Conservation (phyloP, 495 filamentous ascomycete species). For the Aspergillus steynii region DNA sequence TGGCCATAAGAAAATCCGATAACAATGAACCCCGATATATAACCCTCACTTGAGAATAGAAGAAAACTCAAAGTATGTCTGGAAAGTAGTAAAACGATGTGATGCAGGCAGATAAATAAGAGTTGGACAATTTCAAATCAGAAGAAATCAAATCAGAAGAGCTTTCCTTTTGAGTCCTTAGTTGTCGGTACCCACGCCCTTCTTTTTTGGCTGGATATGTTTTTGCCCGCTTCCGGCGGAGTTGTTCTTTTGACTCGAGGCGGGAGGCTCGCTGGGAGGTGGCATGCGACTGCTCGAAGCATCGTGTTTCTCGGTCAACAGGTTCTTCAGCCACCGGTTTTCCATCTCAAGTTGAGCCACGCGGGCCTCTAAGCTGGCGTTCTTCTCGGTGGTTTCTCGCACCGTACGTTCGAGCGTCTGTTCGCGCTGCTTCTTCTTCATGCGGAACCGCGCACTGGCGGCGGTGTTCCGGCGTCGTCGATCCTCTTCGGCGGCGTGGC, state of each 20-base stretch:
- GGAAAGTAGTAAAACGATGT: background rate
- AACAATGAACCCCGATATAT: slow-evolving; percentile 1
- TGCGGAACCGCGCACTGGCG: slow-evolving; percentile 88
- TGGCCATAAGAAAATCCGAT: slow-evolving; percentile 7
- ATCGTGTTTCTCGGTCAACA: slow-evolving; percentile 89
- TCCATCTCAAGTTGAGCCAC: slow-evolving; percentile 90
- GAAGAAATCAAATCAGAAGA: slow-evolving; percentile 18
- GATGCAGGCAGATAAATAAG: background rate
- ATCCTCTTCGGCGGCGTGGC: slow-evolving; percentile 89
- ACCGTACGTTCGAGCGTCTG: slow-evolving; percentile 86
- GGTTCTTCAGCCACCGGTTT: slow-evolving; percentile 93
- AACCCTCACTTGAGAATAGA: background rate
- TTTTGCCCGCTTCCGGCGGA: slow-evolving; percentile 36
- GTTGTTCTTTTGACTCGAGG: slow-evolving; percentile 26
- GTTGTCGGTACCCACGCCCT: slow-evolving; percentile 46
- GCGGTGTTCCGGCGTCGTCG: slow-evolving; percentile 96
- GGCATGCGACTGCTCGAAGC: slow-evolving; percentile 28
- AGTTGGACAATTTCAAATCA: slow-evolving; percentile 1
- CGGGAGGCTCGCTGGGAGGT: slow-evolving; percentile 24
- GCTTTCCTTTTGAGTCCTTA: slow-evolving; percentile 29
- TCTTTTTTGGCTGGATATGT: slow-evolving; percentile 51
- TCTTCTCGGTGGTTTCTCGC: slow-evolving; percentile 88
- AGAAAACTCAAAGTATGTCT: background rate
- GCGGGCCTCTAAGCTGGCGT: slow-evolving; percentile 71
- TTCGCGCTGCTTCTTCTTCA: slow-evolving; percentile 99